Evolutionary conservation across 305 asterid genomes (phyloP).

Genomic region (Fraxinus ornus): DNA sequence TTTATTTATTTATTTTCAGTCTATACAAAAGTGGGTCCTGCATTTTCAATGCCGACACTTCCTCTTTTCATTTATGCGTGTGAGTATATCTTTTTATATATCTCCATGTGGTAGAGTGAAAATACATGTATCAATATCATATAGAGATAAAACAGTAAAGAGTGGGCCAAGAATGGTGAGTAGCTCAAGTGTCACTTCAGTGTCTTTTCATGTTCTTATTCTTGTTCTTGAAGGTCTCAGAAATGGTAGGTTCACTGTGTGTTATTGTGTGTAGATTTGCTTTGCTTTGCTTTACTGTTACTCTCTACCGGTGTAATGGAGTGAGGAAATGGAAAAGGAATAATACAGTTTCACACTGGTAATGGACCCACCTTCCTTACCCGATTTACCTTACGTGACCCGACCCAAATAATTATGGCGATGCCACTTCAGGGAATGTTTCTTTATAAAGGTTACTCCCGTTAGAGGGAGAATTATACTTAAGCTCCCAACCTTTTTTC

Average conservation of each 20-base stretch:
- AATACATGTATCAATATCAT: background rate
- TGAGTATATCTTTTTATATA: background rate
- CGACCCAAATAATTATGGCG: background rate
- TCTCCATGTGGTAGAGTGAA: conserved; percentile 5
- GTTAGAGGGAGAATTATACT: background rate
- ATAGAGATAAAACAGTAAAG: background rate
- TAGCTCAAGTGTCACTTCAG: conserved; percentile 23
- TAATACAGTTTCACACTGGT: conserved; percentile 21
- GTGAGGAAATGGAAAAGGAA: conserved; percentile 14
- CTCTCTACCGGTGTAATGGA: conserved; percentile 25
- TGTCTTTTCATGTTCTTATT: background rate
- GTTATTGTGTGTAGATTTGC: conserved; percentile 21
- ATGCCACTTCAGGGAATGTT: background rate
- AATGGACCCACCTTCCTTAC: conserved; percentile 24
- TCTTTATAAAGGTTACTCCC: background rate
- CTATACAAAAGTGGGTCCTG: conserved; percentile 36
- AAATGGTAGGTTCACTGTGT: conserved; percentile 29
- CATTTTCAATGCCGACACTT: conserved; percentile 37
- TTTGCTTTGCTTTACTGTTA: conserved; percentile 43
- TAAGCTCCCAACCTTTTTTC: background rate
- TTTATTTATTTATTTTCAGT: conserved; percentile 8
- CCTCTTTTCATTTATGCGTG: background rate
- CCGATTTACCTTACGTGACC: conserved; percentile 17
- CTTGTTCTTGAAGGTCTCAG: conserved; percentile 32
- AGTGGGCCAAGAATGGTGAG: conserved; percentile 13